Evolutionary conservation across 148 eudicot genomes (phyloP).

Genomic region (Silene uniflora): DNA sequence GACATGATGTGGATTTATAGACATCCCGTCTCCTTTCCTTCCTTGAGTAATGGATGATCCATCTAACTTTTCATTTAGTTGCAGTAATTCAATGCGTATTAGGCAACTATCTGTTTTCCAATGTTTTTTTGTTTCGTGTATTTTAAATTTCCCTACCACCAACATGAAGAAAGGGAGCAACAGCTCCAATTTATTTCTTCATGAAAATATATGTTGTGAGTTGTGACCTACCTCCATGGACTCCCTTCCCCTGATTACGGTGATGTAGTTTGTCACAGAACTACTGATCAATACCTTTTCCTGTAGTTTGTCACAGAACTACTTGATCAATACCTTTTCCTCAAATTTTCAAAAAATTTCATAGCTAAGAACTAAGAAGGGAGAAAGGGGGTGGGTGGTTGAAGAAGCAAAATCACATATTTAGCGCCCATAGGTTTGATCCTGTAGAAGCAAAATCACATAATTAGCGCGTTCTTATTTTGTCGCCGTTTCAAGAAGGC

Average conservation of each 20-base stretch:
- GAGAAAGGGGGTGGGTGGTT: background rate
- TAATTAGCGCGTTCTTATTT: too few relatives aligned
- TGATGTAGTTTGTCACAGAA: background rate
- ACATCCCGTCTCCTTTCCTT: background rate
- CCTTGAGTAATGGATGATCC: too few relatives aligned
- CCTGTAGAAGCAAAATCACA: background rate
- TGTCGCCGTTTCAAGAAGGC: constrained; percentile 7
- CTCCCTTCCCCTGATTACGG: background rate
- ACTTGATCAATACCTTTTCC: background rate
- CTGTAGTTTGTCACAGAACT: background rate
- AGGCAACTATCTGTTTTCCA: background rate
- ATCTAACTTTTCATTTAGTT: too few relatives aligned
- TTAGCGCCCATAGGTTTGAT: too few relatives aligned
- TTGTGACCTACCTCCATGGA: background rate
- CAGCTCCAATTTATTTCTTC: background rate
- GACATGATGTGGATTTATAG: background rate
- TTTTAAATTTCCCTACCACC: too few relatives aligned
- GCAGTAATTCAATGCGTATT: background rate
- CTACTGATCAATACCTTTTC: background rate
- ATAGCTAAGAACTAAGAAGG: background rate
- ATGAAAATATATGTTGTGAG: background rate
- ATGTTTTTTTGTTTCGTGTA: background rate
- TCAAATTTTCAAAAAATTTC: background rate
- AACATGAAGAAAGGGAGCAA: background rate
- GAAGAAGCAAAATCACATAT: background rate